A percentile compares a stretch with the other conserved stretches of the same genome.
phyloP scores from a whole-genome alignment of 78 protist species.

The Dictyostelium brefeldianum region DNA sequence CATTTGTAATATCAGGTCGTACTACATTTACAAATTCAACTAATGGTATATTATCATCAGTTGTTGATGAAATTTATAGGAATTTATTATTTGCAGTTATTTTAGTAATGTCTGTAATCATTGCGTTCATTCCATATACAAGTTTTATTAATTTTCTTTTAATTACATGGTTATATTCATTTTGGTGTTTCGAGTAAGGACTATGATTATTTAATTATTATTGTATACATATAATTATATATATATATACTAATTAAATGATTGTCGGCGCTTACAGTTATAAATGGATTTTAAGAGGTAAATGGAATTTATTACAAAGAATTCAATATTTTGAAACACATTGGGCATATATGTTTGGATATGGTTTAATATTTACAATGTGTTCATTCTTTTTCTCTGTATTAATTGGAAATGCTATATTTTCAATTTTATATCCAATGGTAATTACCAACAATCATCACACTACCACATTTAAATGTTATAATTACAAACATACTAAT shows the following conservation, averaged over 20 bases:
- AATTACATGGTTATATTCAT: slow-evolving; percentile 64
- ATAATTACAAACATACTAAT: no score
- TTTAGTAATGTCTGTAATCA: slow-evolving; percentile 35
- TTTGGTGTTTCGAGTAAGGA: slow-evolving; percentile 76
- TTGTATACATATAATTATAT: background rate
- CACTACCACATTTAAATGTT: no score
- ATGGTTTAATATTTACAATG: slow-evolving; percentile 63
- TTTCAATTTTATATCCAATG: slow-evolving; percentile 71
- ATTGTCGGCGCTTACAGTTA: no score
- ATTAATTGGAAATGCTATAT: slow-evolving; percentile 76
- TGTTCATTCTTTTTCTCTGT: slow-evolving; percentile 74
- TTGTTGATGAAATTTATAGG: slow-evolving; percentile 71
- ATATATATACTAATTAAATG: no score
- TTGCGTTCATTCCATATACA: slow-evolving; percentile 70
- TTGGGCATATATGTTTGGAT: slow-evolving; percentile 84
- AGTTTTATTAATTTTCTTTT: slow-evolving; percentile 33
- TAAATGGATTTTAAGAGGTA: slow-evolving; percentile 79
- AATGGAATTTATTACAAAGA: slow-evolving; percentile 70
- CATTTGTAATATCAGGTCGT: slow-evolving; percentile 57
- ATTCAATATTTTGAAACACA: slow-evolving; percentile 69
- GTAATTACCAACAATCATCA: background rate
- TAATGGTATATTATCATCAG: slow-evolving; percentile 16
- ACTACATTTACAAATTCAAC: background rate
- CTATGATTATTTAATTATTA: background rate
- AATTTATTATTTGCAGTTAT: slow-evolving; percentile 58